Evolutionary conservation across 768 basidiomycete species (phyloP).

Genomic region (Megacollybia marginata): DNA sequence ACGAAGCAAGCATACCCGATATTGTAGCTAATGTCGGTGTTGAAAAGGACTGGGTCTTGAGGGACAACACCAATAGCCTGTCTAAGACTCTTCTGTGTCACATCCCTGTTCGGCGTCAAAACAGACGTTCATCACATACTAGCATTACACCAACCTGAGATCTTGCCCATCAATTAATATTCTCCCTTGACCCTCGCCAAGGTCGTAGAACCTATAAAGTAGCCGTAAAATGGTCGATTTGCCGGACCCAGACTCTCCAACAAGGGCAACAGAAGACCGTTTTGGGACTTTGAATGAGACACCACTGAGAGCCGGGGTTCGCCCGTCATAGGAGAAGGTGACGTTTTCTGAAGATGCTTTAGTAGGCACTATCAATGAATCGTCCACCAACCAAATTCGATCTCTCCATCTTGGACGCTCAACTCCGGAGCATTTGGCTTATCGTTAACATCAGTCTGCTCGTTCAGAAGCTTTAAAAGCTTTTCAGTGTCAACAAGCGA

Average conservation of each 20-base stretch:
- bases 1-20: slow-evolving; percentile 44
- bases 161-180: slow-evolving; percentile 85
- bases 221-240: slow-evolving; percentile 84
- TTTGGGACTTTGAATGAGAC: slow-evolving; percentile 87
- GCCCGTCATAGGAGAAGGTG: slow-evolving; percentile 75
- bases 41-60: slow-evolving; percentile 74
- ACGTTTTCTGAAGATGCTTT: slow-evolving; percentile 57
- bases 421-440: slow-evolving; percentile 69
- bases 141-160: slow-evolving; percentile 35
- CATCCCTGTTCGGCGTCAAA: slow-evolving; percentile 38
- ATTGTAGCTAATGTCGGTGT: slow-evolving; percentile 63
- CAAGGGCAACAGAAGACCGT: slow-evolving; percentile 82
- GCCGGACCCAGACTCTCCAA: slow-evolving; percentile 76
- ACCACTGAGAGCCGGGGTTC: slow-evolving; percentile 60
- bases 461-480: slow-evolving; percentile 71
- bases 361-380: slow-evolving; percentile 1
- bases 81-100: slow-evolving; percentile 76
- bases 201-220: slow-evolving; percentile 89
- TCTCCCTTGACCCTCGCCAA: slow-evolving; percentile 68
- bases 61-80: slow-evolving; percentile 87
- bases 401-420: slow-evolving; percentile 63
- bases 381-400: slow-evolving; percentile 70
- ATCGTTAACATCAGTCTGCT: slow-evolving; percentile 81
- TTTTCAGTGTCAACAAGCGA: slow-evolving; percentile 80
- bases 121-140: background rate